Evolutionary conservation across 768 basidiomycete species (phyloP), one percentile per base, ranked within the genome.

Genomic region (Lentinus tigrinus): DNA sequence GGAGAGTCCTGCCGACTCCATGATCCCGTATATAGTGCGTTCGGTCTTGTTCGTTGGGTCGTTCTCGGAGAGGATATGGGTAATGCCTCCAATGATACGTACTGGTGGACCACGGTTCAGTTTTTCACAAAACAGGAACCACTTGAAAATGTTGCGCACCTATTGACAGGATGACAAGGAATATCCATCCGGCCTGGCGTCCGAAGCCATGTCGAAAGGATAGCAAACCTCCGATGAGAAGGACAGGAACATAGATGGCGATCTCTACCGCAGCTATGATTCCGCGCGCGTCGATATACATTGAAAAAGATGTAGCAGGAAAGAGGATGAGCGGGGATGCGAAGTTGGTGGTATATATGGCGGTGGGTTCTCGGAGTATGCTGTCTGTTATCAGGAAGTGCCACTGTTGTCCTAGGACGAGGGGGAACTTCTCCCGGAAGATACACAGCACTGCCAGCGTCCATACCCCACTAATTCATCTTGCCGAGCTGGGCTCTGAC

Each of bases 121-220:
- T 24, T 3, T 26, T 14, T 44, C n/a, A n/a, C n/a, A n/a, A n/a
- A 8, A 19, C 4, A 23, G 16, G 4, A 16, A 8, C 14, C 36
- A 19, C 9, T 1, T 4, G 26, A 28, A 16, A 4, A 47, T 11
- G 9, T 8, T 17, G 19, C 43, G 3, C 14, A 86, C 87, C 70
- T 43, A 80, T 60, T 11, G 85, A 78, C 60, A 89, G 87, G 13
- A 86, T 70, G 44, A 81, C 75, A n/a, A 89, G 75, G 61, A 82
- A 81, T n/a, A 88, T 69, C 85, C 85, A 90, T 57, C 85, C 88
- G 28, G 78, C 82, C 68, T 85, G 80, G 42, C 78, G 75, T 56
- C 81, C 70, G 63, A 87, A 77, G 38, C 79, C 82, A 75, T 88
- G 84, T 31, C 77, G 81, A 49, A 77, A 65, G 47, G 78, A 70